Evolutionary conservation across 306 rosid genomes (phyloP), one percentile per base, ranked within the genome.

Genomic region (Malus sylvestris): DNA sequence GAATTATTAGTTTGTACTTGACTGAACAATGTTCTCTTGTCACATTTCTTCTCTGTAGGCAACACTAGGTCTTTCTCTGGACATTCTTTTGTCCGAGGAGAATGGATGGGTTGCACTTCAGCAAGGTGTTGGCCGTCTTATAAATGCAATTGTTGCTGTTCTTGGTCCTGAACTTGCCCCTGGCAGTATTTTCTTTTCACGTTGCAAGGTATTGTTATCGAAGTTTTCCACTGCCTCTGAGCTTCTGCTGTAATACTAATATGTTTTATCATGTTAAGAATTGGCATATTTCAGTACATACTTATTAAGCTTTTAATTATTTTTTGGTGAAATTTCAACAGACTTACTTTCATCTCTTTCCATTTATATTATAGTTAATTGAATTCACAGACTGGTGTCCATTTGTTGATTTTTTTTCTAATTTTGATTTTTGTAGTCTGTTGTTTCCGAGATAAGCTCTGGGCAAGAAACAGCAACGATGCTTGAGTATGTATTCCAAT

Each of bases 141-240:
- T 95, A 81, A 95, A 95, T 83, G 98, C 97, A 61, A 84, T 95
- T 75, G 97, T 95, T 70, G 90, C 97, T 76, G 93, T 90, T 83
- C 91, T 95, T 84, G 98, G 98, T 79, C 98, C 98, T 46, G 98
- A 95, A 88, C 98, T 95, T 81, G 88, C 87, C 46, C 97, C 98
- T n/a, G 98, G 96, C 72, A 95, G 97, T 88, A 95, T 90, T 75
- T 92, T 95, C 89, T 95, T 92, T 86, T 88, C 98, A 8, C 98
- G 97, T 82, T 95, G 97, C 83, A 89, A 92, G 98, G 98, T 95
- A 79, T 63, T 73, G 22, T 67, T 45, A 44, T 78, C 46, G 2
- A 14, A 46, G 42, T 46, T 46, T 40, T 60, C 57, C 30, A 11
- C 57, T 38, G 35, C 35, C 73, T 61, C 29, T 22, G 20, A 22